A percentile compares a stretch with the other conserved stretches of the same genome.
Conservation (phyloP, 306 rosid species). For the Medicago arabica region DNA sequence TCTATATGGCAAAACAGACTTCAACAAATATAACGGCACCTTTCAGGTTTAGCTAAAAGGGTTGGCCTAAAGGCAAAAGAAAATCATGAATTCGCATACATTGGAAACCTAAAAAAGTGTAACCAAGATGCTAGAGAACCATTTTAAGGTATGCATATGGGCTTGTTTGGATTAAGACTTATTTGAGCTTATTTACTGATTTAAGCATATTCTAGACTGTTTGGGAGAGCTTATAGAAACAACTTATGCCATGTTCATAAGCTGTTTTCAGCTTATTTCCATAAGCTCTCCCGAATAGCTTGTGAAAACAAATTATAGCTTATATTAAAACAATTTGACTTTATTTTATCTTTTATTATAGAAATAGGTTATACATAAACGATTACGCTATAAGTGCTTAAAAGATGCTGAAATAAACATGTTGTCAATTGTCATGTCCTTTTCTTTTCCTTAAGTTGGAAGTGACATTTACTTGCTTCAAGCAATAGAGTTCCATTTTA, state of each 20-base stretch:
- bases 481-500: conserved; percentile 4
- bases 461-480: conserved; percentile 30
- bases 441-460: conserved; percentile 19
- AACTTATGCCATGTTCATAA: no score
- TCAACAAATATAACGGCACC: conserved; percentile 18
- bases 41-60: background rate
- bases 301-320: no score
- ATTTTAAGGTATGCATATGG: conserved; percentile 12
- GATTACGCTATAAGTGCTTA: background rate
- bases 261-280: no score
- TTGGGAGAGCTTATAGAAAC: no score
- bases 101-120: background rate
- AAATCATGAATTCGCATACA: background rate
- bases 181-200: no score
- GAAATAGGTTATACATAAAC: no score
- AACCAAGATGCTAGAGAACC: conserved; percentile 4
- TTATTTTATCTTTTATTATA: no score
- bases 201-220: no score
- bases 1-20: conserved; percentile 14
- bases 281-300: no score
- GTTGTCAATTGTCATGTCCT: background rate
- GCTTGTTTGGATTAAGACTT: no score
- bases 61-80: background rate
- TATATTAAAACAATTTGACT: no score
- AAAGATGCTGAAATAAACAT: conserved; percentile 19